Evolutionary conservation across 169 alveolate genomes (phyloP), one percentile per base, ranked within the genome.

Genomic region (Plasmodium reichenowi): DNA sequence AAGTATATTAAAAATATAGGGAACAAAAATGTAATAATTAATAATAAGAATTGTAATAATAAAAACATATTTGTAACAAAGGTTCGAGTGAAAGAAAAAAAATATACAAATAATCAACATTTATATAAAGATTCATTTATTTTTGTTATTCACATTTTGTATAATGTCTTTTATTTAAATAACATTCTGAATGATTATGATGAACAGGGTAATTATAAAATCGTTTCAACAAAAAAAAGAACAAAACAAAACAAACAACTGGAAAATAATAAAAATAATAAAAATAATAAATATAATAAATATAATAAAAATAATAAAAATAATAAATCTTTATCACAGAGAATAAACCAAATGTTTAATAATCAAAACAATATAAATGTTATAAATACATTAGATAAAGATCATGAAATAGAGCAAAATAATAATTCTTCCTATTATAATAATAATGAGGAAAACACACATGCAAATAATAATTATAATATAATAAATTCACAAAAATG

Each of bases 161-260:
- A 83, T 68, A 67, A 67, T 2, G 91, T 83, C 43, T 83, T 83
- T 50, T 62, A 70, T 75, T 47, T 67, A 22, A 38, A 62, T 20
- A 66, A 83, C 47, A 83, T 83, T 20, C 52, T 68, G 59, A 68
- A 68, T 15, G 22, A 17, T 32, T 83, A 83, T 29, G 85, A 68
- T 43, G 85, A 83, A 12, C 12, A n/a, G 22, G 85, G 74, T 32
- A 17, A 68, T 50, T 68, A 48, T 13, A 62, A 67, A 63, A 29
- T 7, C 2, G 50, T 68, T 26, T 0, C 22, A n/a, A 5, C 26
- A 66, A 29, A 66, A 66, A 38, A 78, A 64, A 4, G 0, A 26
- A 29, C 10, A 38, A 45, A 66, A 64, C 10, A 7, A 38, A 38
- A 0, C 47, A 38, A 0, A 0, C 47, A 38, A 38, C 5, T 38